These are phyloP conservation scores for Lasiosphaeria ovina DNA, from an alignment of 495 filamentous ascomycete genomes.

Conservation along the genomic window DNA sequence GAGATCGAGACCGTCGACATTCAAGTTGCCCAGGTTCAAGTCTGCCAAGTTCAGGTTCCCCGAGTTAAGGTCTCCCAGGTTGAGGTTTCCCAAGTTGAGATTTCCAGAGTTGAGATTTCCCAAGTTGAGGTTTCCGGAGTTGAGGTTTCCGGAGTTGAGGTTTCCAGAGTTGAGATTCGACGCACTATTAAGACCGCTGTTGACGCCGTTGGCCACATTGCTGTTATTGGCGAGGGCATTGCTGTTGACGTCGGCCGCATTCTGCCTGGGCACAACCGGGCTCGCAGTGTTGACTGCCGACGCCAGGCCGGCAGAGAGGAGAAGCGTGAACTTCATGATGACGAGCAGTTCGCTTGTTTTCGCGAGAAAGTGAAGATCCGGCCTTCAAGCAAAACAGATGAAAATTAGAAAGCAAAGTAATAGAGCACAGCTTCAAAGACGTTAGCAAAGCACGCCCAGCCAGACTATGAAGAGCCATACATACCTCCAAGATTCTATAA, in stretches of 20 bases:
- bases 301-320: conserved; percentile 32
- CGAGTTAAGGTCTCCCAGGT: conserved; percentile 7
- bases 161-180: background rate
- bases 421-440: conserved; percentile 13
- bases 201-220: background rate
- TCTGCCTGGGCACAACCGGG: conserved; percentile 4
- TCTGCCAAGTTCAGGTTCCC: conserved; percentile 10
- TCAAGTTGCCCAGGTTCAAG: conserved; percentile 22
- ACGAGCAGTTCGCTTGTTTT: background rate
- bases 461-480: no score
- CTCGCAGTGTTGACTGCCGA: conserved; percentile 25
- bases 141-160: conserved; percentile 6
- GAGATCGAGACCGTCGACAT: conserved; percentile 38
- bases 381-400: background rate
- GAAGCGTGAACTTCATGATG: conserved; percentile 29
- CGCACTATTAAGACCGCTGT: conserved; percentile 2
- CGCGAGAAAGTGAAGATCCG: background rate
- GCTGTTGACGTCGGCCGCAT: conserved; percentile 11
- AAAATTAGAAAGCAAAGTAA: conserved; percentile 1
- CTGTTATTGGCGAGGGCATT: conserved; percentile 4
- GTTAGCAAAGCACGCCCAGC: no score
- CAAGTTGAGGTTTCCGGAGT: conserved; percentile 2
- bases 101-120: background rate
- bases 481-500: no score
- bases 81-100: conserved; percentile 7